Base-by-base conservation (phyloP, 2,329 filamentous ascomycete species). In the Chrysoporthe puriensis region DNA sequence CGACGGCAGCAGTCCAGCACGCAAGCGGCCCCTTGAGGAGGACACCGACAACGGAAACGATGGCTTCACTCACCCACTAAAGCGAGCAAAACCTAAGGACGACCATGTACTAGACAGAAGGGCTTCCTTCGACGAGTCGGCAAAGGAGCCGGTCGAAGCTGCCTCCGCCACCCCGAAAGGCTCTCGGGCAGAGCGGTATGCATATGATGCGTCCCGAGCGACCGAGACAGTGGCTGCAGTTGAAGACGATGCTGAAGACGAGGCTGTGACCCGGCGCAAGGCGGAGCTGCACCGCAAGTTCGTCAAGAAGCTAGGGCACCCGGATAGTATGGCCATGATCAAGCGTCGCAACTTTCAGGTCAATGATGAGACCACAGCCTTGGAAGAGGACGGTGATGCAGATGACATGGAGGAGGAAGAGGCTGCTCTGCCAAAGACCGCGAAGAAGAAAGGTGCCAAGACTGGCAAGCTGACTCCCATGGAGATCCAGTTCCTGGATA, bases 401-500 rank as follows among this genome's bases (percentile, higher is more conserved):
- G 89, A 83, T 0, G 91, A 86, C 0, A 82, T 77, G 2, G 84
- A 84, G 6, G 84, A 86, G 2, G 82, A 85, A 3, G 85, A 76
- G 68, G 82, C 74, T 72, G 83, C 81, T n/a, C 72, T 78, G 14
- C 74, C 81, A 34, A 85, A 84, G 70, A 71, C 78, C 8, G 36
- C 58, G 0, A 86, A 84, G 71, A 96, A 92, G 79, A 96, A 93
- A 76, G 87, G 88, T 0, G 70, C 86, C n/a, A 90, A 88, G 77
- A 83, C 85, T 2, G 85, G 85, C 65, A 97, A 97, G 77, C 86
- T 99, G 69, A 99, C 96, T 0, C 96, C 96, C 0, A 91, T 99
- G 89, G 94, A 98, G 77, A 87, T 91, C 52, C 96, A 98, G 74
- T 91, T 97, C 67, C 85, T 99, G 6, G 94, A 97, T 21, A 97